Conservation (phyloP, 768 basidiomycete genomes). For the Boletus vinaceobasis region DNA sequence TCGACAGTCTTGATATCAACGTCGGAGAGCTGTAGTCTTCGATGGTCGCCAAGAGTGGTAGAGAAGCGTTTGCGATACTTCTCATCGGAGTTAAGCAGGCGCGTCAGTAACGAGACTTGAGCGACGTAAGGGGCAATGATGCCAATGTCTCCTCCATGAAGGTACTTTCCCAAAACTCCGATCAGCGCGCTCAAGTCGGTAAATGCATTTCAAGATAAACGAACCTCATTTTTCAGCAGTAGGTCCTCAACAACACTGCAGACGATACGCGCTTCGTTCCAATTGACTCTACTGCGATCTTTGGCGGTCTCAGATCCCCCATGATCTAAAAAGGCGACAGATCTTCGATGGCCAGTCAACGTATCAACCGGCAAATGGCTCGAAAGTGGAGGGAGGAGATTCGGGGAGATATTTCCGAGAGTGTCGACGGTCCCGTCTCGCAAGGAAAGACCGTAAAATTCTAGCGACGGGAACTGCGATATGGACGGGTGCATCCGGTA, state of each 20-base stretch:
- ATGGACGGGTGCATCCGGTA: constrained; percentile 95
- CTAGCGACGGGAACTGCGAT: constrained; percentile 77
- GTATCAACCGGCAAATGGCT: constrained; percentile 43
- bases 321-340: constrained; percentile 84
- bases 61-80: constrained; percentile 54
- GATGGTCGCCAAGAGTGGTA: constrained; percentile 57
- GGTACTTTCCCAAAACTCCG: constrained; percentile 36
- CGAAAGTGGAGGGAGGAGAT: constrained; percentile 61
- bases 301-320: constrained; percentile 60
- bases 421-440: constrained; percentile 71
- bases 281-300: constrained; percentile 74
- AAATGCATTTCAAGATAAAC: constrained; percentile 22
- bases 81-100: constrained; percentile 56
- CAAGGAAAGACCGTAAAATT: constrained; percentile 74
- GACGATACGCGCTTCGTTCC: constrained; percentile 74
- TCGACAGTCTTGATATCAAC: constrained; percentile 93
- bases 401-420: constrained; percentile 42
- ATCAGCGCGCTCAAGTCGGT: constrained; percentile 3
- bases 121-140: constrained; percentile 91
- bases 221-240: constrained; percentile 66
- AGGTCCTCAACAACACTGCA: constrained; percentile 81
- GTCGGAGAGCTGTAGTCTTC: constrained; percentile 58
- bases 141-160: constrained; percentile 77
- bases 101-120: constrained; percentile 74
- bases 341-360: constrained; percentile 42